Evolutionary conservation across 1,284 basidiomycete genomes (phyloP), one percentile per base, ranked within the genome.

Genomic region (Ceratobasidium papillatum): DNA sequence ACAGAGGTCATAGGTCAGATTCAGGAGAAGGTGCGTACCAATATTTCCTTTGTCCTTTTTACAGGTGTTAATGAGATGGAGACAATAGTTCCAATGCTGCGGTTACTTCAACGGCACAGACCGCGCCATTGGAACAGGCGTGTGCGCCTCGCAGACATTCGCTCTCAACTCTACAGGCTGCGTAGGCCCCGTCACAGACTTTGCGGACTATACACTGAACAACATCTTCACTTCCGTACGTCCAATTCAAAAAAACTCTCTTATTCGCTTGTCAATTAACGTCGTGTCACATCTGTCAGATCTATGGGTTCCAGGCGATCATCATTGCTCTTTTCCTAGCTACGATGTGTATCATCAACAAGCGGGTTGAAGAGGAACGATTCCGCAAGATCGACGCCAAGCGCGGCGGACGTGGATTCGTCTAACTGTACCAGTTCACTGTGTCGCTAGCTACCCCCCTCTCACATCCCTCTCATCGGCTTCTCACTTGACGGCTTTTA

Each of bases 321-420:
- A 84, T 94, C 74, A 82, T 92, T 58, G 85, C 85, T 74, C 84
- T 95, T 77, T 88, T 95, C 82, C 84, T 96, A 65, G 88, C 91
- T 8, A 90, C 92, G 32, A 85, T 92, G 75, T 95, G 93, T 83
- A 87, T 95, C 65, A 94, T 96, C 81, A 93, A 92, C 80, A 90
- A 88, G 92, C 87, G 93, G 78, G 84, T 90, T 80, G 91, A 94
- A 82, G 86, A 88, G 74, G 91, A 92, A 77, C 89, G 94, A 47
- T 95, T 95, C 86, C 90, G 88, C 84, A 91, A 86, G 83, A 95
- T 95, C 78, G 93, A 95, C 79, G 87, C 88, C 76, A 96, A 95
- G 84, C 90, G 92, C 77, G 93, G 93, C 76, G 92, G 92, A 71
- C 85, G 86, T 76, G 92, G 92, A 76, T 95, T 95, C 80, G 93